Percentiles rank a stretch among this genome's conserved stretches.
Conservation (phyloP, 768 basidiomycete species). For the Mycena galericulata region DNA sequence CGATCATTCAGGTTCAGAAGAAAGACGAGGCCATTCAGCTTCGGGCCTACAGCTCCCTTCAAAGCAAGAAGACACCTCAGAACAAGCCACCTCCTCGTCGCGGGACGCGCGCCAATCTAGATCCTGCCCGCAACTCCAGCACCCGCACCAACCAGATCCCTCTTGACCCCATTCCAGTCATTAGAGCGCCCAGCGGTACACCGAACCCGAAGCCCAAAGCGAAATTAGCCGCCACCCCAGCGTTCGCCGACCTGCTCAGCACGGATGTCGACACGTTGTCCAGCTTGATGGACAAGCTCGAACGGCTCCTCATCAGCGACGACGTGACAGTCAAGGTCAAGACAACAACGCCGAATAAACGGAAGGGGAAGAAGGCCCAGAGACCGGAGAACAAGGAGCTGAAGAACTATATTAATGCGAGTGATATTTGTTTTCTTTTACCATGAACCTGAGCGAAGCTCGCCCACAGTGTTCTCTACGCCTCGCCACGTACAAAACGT, state of each 20-base stretch:
- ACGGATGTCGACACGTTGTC: conserved; percentile 16
- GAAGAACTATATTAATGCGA: conserved; percentile 5
- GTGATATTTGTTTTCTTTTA: conserved; percentile 5
- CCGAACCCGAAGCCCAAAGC: conserved; percentile 4
- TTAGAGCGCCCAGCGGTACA: background rate
- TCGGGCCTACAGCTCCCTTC: background rate
- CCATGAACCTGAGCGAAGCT: conserved; percentile 8
- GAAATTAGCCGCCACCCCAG: conserved; percentile 7
- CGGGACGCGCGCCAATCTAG: conserved; percentile 23
- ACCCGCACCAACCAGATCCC: conserved; percentile 21
- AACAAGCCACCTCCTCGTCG: conserved; percentile 12
- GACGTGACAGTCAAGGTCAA: conserved; percentile 8
- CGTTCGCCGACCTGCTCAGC: conserved; percentile 13
- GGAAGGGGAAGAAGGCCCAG: conserved; percentile 1
- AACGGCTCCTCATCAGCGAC: conserved; percentile 7
- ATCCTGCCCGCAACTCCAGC: conserved; percentile 15
- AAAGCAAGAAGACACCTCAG: conserved; percentile 13
- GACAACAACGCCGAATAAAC: conserved; percentile 11
- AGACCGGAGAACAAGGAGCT: background rate
- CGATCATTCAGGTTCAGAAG: conserved; percentile 17
- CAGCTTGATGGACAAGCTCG: conserved; percentile 7
- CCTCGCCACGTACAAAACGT: conserved; percentile 5
- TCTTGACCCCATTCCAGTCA: conserved; percentile 12
- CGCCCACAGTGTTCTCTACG: conserved; percentile 8
- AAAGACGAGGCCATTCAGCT: conserved; percentile 25